These are phyloP conservation scores for Jacaranda copaia DNA, from an alignment of 257 asterid genomes.

Conservation along the genomic window DNA sequence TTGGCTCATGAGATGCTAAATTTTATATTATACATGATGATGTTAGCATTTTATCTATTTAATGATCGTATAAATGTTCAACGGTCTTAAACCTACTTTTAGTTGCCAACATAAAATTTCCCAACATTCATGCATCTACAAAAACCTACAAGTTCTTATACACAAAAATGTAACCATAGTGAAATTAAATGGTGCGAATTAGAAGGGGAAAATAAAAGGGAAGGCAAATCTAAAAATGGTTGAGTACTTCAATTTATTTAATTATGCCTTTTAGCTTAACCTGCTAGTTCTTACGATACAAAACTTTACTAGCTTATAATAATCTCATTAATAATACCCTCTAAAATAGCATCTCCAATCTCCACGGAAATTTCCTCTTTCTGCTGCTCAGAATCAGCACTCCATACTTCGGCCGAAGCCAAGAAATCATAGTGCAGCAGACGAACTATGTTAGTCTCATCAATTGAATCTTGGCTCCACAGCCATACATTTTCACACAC, in stretches of 20 bases:
- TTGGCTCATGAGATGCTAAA: neutral
- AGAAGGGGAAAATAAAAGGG: neutral
- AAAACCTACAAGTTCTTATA: neutral
- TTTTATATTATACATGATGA: neutral
- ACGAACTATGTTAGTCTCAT: slow-evolving; percentile 48
- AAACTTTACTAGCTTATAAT: slow-evolving; percentile 23
- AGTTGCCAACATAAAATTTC: neutral
- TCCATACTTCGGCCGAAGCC: slow-evolving; percentile 55
- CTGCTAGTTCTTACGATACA: neutral
- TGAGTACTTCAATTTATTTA: neutral
- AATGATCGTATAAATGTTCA: neutral
- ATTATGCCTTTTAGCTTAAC: slow-evolving; percentile 2
- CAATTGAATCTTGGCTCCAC: slow-evolving; percentile 72
- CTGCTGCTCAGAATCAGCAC: slow-evolving; percentile 33
- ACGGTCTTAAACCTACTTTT: neutral
- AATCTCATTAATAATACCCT: slow-evolving; percentile 55
- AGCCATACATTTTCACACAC: slow-evolving; percentile 64
- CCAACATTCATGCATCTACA: neutral
- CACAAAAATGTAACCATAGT: neutral
- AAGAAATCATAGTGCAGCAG: slow-evolving; percentile 46
- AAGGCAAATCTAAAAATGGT: neutral
- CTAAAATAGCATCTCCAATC: slow-evolving; percentile 66
- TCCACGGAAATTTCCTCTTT: slow-evolving; percentile 45
- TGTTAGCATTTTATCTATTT: neutral
- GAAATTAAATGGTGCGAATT: neutral